Conservation (phyloP, 345 rosid genomes). For the Sonneratia alba region DNA sequence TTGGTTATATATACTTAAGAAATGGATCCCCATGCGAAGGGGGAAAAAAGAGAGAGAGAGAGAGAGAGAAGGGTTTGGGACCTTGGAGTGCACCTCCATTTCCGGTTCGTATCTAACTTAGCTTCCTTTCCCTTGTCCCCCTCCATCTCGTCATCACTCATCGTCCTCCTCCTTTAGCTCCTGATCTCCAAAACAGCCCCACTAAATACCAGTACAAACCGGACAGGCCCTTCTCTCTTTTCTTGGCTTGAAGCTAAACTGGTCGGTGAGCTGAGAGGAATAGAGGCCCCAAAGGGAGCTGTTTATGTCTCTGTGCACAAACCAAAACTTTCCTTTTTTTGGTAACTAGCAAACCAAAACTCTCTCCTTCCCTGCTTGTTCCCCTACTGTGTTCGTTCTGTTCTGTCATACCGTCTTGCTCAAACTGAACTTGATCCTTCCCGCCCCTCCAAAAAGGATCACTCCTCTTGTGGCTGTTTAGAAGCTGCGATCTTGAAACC, state of each 20-base stretch:
- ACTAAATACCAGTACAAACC: no score
- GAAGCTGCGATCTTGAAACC: conserved; percentile 52
- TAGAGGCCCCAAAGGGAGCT: conserved; percentile 47
- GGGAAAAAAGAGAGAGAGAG: conserved; percentile 23
- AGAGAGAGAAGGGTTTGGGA: conserved; percentile 17
- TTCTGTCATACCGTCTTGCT: no score
- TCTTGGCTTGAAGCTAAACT: conserved; percentile 38
- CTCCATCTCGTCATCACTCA: no score
- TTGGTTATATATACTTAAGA: conserved; percentile 1
- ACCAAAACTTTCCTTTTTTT: conserved; percentile 20
- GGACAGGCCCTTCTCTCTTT: not conserved
- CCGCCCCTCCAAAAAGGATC: no score
- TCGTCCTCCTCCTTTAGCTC: no score
- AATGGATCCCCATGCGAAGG: conserved; percentile 24
- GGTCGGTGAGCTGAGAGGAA: conserved; percentile 22
- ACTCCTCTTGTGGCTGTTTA: conserved; percentile 2
- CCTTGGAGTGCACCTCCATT: conserved; percentile 12
- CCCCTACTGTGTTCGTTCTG: no score
- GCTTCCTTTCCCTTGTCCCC: conserved; percentile 22
- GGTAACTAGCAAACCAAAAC: conserved; percentile 22
- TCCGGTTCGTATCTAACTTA: conserved; percentile 64
- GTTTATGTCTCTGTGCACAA: conserved; percentile 24
- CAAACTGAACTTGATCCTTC: no score
- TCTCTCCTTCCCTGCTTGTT: not conserved
- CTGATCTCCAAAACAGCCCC: no score